Conservation (phyloP, 1,139 yeast genomes). For the Komagataea norvegica region DNA sequence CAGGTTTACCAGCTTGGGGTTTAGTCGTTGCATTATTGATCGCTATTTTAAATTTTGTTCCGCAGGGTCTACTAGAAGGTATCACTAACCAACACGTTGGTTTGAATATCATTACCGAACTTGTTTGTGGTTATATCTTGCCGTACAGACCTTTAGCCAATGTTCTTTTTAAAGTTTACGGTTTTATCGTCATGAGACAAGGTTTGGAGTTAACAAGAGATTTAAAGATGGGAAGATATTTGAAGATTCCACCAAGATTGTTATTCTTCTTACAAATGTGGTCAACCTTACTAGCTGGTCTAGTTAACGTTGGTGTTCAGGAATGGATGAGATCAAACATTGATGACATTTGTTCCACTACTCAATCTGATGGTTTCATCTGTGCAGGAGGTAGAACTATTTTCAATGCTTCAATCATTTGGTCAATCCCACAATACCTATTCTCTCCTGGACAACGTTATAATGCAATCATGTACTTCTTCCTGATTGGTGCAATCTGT, state of each 20-base stretch:
- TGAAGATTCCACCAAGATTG: constrained; percentile 46
- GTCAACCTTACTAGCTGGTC: constrained; percentile 37
- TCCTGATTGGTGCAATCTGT: constrained; percentile 33
- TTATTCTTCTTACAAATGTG: constrained; percentile 43
- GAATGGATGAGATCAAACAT: constrained; percentile 31
- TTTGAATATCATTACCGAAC: constrained; percentile 35
- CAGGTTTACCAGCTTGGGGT: constrained; percentile 37
- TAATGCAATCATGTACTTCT: constrained; percentile 35
- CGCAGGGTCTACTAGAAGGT: constrained; percentile 37
- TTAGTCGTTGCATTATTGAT: constrained; percentile 33
- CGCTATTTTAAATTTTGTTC: constrained; percentile 32
- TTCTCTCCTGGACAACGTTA: constrained; percentile 40
- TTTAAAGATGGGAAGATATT: constrained; percentile 50
- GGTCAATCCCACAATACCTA: constrained; percentile 44
- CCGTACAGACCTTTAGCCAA: constrained; percentile 36
- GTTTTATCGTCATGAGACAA: constrained; percentile 48
- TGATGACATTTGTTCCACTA: constrained; percentile 37
- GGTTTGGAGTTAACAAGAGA: constrained; percentile 49
- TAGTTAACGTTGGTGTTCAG: constrained; percentile 37
- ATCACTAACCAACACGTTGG: constrained; percentile 39
- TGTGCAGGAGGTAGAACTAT: constrained; percentile 37
- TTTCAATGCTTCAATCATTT: constrained; percentile 44
- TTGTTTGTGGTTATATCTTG: constrained; percentile 34
- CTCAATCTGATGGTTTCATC: constrained; percentile 35
- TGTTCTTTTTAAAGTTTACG: constrained; percentile 34